A percentile compares a stretch with the other conserved stretches of the same genome.
phyloP scores from a whole-genome alignment of 2,329 filamentous ascomycete genomes.

The Ascochyta pisi region DNA sequence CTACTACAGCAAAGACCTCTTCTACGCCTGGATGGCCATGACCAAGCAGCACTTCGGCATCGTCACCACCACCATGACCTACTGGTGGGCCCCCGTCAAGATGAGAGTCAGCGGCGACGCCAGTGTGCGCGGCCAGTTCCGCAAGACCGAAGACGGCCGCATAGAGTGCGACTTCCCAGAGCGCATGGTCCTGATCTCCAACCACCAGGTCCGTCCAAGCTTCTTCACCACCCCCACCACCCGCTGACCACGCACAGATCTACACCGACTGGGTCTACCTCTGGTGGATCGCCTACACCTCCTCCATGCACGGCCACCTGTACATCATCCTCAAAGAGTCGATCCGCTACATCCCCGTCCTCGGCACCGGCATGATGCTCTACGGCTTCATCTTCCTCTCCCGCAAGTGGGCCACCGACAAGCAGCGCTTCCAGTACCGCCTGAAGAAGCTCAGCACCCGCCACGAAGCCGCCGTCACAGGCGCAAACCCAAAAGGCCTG shows the following conservation, averaged over 20 bases:
- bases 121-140: constrained; percentile 77
- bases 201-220: constrained; percentile 67
- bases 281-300: constrained; percentile 89
- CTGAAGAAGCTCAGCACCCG: constrained; percentile 71
- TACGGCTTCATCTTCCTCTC: constrained; percentile 92
- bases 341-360: constrained; percentile 79
- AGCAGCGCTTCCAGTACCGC: constrained; percentile 75
- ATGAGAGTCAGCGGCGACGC: constrained; percentile 83
- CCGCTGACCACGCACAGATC: constrained; percentile 56
- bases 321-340: constrained; percentile 93
- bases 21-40: constrained; percentile 83
- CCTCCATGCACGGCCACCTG: constrained; percentile 80
- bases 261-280: constrained; percentile 92
- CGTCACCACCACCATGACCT: constrained; percentile 77
- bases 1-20: constrained; percentile 74
- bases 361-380: constrained; percentile 84
- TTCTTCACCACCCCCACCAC: too few relatives aligned
- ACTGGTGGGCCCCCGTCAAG: constrained; percentile 82
- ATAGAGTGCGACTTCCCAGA: constrained; percentile 81
- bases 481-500: constrained; percentile 53
- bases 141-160: constrained; percentile 70
- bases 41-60: constrained; percentile 87
- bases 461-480: constrained; percentile 49
- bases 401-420: constrained; percentile 85
- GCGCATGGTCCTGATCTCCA: constrained; percentile 80